Evolutionary conservation across 1,139 yeast species (phyloP), one percentile per base, ranked within the genome.

Genomic region (Pneumocystis oryctolagi): DNA sequence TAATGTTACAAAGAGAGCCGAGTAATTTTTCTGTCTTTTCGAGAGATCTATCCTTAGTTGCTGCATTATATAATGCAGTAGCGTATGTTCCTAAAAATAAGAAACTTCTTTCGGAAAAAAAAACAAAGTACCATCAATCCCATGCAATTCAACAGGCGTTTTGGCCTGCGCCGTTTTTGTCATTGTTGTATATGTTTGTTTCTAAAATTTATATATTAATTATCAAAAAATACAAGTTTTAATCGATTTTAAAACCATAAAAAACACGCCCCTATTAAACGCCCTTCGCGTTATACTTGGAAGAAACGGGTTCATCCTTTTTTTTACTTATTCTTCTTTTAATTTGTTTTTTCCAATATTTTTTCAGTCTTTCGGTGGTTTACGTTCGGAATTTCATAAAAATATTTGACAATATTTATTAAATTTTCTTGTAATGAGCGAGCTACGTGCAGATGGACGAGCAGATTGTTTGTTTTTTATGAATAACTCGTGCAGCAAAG

Each of bases 51-150:
- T 84, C 84, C 80, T 87, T 87, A 69, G 85, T 85, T 64, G 97
- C 87, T 42, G 98, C 97, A 65, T 90, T 80, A 83, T 85, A 92
- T 71, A 92, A 82, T 61, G 99, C 97, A 67, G 89, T 82, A 71
- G 98, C 98, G 75, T 92, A 92, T 32, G 39, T 35, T 20, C 59
- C 59, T 47, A 20, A 42, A 25, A 25, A 47, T 47, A 47, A 25
- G 5, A 47, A 12, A 1, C 31, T 20, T 25, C 3, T 47, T 25
- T 25, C 25, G 5, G 8, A 12, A 47, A 4, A 9, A 47, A 47
- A 12, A 5, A 47, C 12, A 47, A 9, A 12, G 12, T 2, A 47
- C 55, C 55, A 47, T 47, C 55, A 47, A 47, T 25, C 1, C 55
- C 55, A 25, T 47, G 16, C 14, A 47, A 25, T 14, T 47, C 31